Evolutionary conservation across 345 rosid genomes (phyloP).

Genomic region (Salix brachista): DNA sequence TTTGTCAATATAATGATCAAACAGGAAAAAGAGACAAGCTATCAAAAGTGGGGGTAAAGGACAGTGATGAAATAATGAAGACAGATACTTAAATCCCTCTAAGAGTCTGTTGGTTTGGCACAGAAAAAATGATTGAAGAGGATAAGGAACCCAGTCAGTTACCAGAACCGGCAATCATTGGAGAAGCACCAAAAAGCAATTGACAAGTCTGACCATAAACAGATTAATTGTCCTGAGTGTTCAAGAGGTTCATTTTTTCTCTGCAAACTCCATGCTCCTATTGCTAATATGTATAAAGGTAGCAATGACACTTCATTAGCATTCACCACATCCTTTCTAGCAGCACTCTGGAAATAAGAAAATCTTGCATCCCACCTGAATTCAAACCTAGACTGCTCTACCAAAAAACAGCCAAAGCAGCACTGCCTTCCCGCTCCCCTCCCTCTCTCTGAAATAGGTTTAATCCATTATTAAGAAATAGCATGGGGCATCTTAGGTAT

Average conservation of each 20-base stretch:
- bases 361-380: neutral
- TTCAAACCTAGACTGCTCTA: neutral
- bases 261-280: neutral
- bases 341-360: neutral
- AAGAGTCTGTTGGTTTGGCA: neutral
- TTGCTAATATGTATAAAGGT: neutral
- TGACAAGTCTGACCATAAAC: neutral
- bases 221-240: neutral
- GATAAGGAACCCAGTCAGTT: neutral
- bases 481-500: neutral
- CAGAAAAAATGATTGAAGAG: neutral
- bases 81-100: neutral
- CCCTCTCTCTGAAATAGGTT: neutral
- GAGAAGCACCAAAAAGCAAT: neutral
- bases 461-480: neutral
- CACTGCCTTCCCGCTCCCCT: neutral
- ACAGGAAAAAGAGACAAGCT: neutral
- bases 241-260: neutral
- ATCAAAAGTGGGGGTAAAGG: neutral
- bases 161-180: neutral
- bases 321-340: neutral
- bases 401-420: neutral
- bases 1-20: neutral
- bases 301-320: neutral
- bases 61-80: neutral